Conservation (phyloP, 2,329 filamentous ascomycete species). For the Pleomassaria siparia region DNA sequence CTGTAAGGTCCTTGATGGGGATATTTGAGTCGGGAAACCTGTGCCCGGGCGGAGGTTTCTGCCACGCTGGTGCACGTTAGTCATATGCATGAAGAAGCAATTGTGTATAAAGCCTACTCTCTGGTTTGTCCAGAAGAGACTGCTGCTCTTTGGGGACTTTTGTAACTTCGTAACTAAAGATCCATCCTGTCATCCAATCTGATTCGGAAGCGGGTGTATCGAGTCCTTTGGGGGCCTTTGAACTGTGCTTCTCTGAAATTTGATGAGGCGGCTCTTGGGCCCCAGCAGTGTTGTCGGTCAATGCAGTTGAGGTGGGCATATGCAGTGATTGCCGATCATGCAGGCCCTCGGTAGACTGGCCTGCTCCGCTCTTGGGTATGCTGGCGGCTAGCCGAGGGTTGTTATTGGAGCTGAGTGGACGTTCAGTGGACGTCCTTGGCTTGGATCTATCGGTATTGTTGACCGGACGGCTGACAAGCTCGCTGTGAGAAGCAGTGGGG, state of each 20-base stretch:
- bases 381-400: background rate
- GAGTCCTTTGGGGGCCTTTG: background rate
- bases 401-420: background rate
- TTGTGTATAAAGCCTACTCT: background rate
- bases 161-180: background rate
- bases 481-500: background rate
- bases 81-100: background rate
- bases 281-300: background rate
- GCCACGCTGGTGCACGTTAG: constrained; percentile 23
- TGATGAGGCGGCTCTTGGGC: background rate
- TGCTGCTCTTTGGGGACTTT: background rate
- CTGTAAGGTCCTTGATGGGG: constrained; percentile 36
- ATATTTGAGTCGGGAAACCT: constrained; percentile 42
- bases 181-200: background rate
- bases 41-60: constrained; percentile 35
- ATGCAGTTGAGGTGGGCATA: background rate
- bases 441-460: too few relatives aligned
- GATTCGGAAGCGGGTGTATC: background rate
- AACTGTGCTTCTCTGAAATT: background rate
- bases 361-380: background rate
- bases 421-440: background rate
- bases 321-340: background rate
- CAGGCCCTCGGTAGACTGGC: background rate
- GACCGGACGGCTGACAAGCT: too few relatives aligned
- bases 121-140: background rate